Evolutionary conservation across 306 rosid species (phyloP).

Genomic region (Begonia masoniana): DNA sequence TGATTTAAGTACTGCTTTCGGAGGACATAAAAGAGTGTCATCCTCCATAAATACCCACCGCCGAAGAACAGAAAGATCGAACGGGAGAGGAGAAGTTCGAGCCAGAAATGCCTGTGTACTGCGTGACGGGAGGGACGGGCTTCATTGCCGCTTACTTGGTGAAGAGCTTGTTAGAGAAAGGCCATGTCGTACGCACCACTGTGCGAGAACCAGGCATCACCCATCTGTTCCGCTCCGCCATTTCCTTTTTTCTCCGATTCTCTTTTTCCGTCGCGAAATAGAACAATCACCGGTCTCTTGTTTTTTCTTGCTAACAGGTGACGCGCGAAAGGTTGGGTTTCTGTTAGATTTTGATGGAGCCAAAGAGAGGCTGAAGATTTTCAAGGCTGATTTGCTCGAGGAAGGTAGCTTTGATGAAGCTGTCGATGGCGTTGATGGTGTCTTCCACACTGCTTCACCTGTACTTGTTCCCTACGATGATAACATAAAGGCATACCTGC

Average conservation of each 20-base stretch:
- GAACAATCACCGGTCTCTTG: not conserved
- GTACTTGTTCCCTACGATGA: conserved; percentile 45
- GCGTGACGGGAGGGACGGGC: conserved; percentile 80
- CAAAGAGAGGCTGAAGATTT: conserved; percentile 45
- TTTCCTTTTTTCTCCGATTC: not conserved
- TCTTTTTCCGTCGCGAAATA: not conserved
- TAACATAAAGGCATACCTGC: conserved; percentile 37
- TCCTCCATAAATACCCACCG: not conserved
- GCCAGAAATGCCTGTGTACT: conserved; percentile 50
- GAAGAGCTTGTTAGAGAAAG: conserved; percentile 53
- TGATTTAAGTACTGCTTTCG: too few relatives aligned
- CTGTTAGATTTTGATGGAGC: conserved; percentile 47
- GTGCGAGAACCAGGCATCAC: conserved; percentile 61
- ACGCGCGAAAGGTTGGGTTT: conserved; percentile 48
- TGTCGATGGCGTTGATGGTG: conserved; percentile 54
- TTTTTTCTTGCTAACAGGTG: conserved; percentile 15
- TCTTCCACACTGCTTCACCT: conserved; percentile 79
- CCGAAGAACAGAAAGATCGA: not conserved
- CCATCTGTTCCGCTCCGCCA: not conserved
- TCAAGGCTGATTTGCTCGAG: conserved; percentile 44
- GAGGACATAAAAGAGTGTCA: not conserved
- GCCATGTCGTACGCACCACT: conserved; percentile 50
- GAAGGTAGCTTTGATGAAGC: conserved; percentile 76
- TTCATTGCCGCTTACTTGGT: conserved; percentile 62
- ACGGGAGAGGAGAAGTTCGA: not conserved